These are phyloP conservation scores for Arthroderma uncinatum DNA, from an alignment of 2,329 filamentous ascomycete genomes.

Conservation along the genomic window DNA sequence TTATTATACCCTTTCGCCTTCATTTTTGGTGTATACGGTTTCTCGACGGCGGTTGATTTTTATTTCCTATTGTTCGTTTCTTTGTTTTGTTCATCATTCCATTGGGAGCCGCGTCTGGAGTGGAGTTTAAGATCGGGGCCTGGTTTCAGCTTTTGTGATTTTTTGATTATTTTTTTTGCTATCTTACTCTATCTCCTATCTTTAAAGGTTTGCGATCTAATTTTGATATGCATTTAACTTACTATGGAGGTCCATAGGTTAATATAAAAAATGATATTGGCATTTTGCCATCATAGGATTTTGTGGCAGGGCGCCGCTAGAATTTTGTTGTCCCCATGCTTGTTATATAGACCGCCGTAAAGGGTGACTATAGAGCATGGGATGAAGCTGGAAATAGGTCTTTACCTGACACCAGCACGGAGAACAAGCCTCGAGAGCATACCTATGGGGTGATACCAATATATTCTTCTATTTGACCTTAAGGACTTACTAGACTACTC, in stretches of 20 bases:
- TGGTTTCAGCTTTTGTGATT: background rate
- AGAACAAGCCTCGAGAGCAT: too few relatives aligned
- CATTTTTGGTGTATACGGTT: background rate
- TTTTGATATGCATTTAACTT: constrained; percentile 3
- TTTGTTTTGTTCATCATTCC: background rate
- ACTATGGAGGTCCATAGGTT: constrained; percentile 4
- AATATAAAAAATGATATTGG: constrained; percentile 4
- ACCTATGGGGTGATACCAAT: too few relatives aligned
- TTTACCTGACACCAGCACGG: too few relatives aligned
- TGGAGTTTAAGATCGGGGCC: background rate
- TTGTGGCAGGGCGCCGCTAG: too few relatives aligned
- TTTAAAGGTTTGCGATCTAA: background rate
- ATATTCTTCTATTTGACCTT: too few relatives aligned
- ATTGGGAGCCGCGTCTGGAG: constrained; percentile 4
- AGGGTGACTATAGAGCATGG: too few relatives aligned
- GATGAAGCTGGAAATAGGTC: too few relatives aligned
- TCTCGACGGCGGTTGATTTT: background rate
- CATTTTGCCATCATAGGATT: background rate
- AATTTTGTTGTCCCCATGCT: too few relatives aligned
- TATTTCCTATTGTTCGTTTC: background rate
- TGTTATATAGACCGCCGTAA: too few relatives aligned
- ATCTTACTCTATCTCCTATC: background rate
- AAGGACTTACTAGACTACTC: too few relatives aligned
- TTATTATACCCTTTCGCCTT: background rate
- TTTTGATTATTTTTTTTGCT: background rate